These are phyloP conservation scores for Fraxinus anomala DNA, from an alignment of 257 asterid species.

Conservation along the genomic window DNA sequence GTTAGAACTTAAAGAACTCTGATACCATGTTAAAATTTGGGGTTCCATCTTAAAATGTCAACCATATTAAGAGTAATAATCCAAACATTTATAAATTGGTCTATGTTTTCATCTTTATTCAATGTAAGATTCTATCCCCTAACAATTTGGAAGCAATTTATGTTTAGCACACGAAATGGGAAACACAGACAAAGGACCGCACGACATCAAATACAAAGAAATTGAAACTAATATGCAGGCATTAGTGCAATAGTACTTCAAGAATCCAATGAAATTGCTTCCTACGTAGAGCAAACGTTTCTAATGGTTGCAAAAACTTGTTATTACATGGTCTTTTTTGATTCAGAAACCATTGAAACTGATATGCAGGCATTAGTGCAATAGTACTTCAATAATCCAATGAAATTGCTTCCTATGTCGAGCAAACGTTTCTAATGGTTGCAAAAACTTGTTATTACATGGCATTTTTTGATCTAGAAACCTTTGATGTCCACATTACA, in stretches of 20 bases:
- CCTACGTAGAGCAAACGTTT: no score
- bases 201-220: constrained; percentile 19
- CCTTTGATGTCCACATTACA: constrained; percentile 31
- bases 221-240: constrained; percentile 34
- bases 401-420: constrained; percentile 27
- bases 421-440: constrained; percentile 44
- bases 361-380: no score
- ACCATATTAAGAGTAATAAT: no score
- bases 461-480: constrained; percentile 27
- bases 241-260: no score
- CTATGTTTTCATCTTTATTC: no score
- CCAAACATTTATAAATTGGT: no score
- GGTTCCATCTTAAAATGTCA: no score
- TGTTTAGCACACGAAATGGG: background rate
- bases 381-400: constrained; percentile 25
- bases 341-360: constrained; percentile 28
- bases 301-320: no score
- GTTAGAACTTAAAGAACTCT: no score
- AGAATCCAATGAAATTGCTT: no score
- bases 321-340: constrained; percentile 33
- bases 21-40: no score
- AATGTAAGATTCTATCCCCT: no score
- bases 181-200: background rate
- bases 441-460: constrained; percentile 39
- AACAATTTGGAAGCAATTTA: background rate